These are phyloP conservation scores for Microbotryum silenes-acaulis DNA, from an alignment of 1,284 basidiomycete genomes.

Conservation along the genomic window DNA sequence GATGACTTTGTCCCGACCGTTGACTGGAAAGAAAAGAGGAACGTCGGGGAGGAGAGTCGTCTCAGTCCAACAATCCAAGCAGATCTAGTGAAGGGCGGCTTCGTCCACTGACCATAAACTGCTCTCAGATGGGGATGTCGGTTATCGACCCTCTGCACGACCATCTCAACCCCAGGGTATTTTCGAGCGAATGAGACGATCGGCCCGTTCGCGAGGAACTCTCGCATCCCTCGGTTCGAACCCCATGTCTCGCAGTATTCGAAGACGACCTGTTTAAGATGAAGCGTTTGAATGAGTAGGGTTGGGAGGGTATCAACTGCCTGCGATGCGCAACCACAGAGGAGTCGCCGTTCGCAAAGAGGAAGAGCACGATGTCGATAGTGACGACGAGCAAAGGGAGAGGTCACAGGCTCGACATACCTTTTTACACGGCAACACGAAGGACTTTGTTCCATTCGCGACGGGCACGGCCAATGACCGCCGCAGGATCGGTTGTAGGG, in stretches of 20 bases:
- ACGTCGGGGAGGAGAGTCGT: neutral
- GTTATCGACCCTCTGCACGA: conserved; percentile 41
- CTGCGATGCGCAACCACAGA: too few relatives aligned
- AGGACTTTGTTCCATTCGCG: too few relatives aligned
- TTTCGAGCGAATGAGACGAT: conserved; percentile 37
- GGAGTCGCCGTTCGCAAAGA: too few relatives aligned
- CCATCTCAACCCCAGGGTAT: conserved; percentile 44
- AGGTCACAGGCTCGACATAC: too few relatives aligned
- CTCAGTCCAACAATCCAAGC: neutral
- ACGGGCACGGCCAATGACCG: too few relatives aligned
- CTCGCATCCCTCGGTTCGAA: conserved; percentile 60
- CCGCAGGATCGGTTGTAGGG: too few relatives aligned
- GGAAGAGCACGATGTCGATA: too few relatives aligned
- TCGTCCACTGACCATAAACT: conserved; percentile 41
- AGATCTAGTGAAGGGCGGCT: neutral
- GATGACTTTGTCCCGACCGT: conserved; percentile 47
- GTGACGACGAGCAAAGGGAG: too few relatives aligned
- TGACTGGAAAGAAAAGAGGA: conserved; percentile 36
- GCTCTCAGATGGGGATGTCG: conserved; percentile 43
- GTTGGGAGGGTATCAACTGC: too few relatives aligned
- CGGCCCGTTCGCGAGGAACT: conserved; percentile 48
- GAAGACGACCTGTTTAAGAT: conserved; percentile 52
- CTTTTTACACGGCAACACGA: too few relatives aligned
- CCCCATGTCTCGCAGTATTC: conserved; percentile 74
- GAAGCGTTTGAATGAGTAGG: too few relatives aligned